Base-by-base conservation (phyloP, 2,329 filamentous ascomycete genomes). In the Xylaria sp. region DNA sequence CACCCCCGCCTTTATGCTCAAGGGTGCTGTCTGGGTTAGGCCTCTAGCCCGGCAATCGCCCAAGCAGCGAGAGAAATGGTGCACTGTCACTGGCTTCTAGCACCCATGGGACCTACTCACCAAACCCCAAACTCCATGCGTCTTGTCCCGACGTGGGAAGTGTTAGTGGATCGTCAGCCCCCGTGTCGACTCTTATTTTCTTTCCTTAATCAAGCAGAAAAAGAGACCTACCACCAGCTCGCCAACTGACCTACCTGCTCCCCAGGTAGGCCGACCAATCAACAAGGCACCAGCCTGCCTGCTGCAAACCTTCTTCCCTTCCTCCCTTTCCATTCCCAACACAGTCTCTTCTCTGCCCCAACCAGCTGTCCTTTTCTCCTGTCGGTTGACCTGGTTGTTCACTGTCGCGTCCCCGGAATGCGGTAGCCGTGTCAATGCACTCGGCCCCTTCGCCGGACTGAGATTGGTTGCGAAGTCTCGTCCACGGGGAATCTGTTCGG, bases 361-460 rank as follows among this genome's bases (percentile, higher is more conserved):
- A 43, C 57, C 46, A 53, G 28, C 60, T 53, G 50, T 41, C 60
- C 57, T 48, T 48, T 50, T 39, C 64, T 66, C 57, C 58, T 56
- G 28, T 56, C 61, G 41, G 58, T 52, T 25, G 36, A 48, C 61
- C 52, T 50, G 41, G 32, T 30, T 59, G 67, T 69, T 66, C 66
- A 65, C 71, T 72, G 72, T 70, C 70, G 68, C 60, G 65, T 72
- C 72, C 75, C 59, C 84, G 85, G 84, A 84, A 88, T 88, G 86
- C 84, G 85, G 86, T 87, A 87, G 84, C 81, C 80, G 77, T 78
- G 79, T 81, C 80, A 80, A 81, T 82, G 81, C 78, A 80, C 85
- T 87, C 86, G 87, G 85, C 83, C 87, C 85, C 86, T 81, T 86
- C 80, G 83, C 82, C 81, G 86, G 86, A 88, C 86, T 87, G 85